Conservation (phyloP, 2,329 filamentous ascomycete species). For the Claviceps spartinae region DNA sequence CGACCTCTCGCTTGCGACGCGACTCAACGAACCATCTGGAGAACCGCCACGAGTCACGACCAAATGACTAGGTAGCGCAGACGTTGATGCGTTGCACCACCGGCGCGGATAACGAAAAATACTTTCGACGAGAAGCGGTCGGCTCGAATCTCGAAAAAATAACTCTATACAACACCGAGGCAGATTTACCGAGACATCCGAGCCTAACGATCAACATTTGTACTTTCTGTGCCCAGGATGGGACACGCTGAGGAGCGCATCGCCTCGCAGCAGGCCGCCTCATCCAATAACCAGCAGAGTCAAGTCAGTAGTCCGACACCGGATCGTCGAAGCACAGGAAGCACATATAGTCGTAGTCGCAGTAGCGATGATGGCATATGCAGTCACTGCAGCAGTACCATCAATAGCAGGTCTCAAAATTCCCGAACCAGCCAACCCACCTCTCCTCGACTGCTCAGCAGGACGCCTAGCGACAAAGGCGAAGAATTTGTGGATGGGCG, state of each 20-base stretch:
- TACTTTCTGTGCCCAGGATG: background rate
- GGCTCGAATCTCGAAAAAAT: background rate
- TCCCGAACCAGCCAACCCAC: background rate
- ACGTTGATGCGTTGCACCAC: background rate
- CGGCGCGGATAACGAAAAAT: background rate
- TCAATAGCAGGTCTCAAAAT: conserved; percentile 3
- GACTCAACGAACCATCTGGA: background rate
- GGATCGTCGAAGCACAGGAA: conserved; percentile 8
- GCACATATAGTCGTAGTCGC: conserved; percentile 6
- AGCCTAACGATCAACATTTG: background rate
- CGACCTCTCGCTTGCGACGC: background rate
- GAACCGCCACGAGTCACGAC: background rate
- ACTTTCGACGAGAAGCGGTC: background rate
- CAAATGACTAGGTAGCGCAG: conserved; percentile 2
- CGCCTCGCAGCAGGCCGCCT: background rate
- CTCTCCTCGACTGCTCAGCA: conserved; percentile 3
- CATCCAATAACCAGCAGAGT: background rate
- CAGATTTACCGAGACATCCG: background rate
- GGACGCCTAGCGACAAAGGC: conserved; percentile 4
- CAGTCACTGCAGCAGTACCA: conserved; percentile 10
- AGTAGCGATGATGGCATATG: conserved; percentile 6
- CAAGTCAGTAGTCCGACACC: conserved; percentile 6
- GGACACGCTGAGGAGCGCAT: conserved; percentile 2
- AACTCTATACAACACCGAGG: background rate
- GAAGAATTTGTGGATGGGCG: background rate